phyloP scores from a whole-genome alignment of 208 protist genomes.

The Angomonas desouzai region DNA sequence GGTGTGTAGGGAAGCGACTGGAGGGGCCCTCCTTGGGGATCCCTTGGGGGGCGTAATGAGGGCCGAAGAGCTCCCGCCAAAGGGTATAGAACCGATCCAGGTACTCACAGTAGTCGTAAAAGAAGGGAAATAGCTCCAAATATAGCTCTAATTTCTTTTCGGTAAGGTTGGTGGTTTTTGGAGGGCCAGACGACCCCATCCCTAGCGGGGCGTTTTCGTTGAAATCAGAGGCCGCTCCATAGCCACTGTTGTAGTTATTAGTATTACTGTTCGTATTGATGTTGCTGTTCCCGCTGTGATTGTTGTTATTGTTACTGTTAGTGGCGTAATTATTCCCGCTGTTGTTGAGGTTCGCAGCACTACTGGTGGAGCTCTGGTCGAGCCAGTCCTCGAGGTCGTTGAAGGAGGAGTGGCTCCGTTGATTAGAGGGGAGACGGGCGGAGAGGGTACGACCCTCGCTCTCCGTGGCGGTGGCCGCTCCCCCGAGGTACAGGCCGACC shows the following conservation, averaged over 20 bases:
- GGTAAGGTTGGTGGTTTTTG: neutral
- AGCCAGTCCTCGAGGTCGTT: neutral
- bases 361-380: neutral
- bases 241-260: neutral
- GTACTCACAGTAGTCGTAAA: constrained; percentile 42
- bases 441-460: neutral
- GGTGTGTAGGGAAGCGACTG: constrained; percentile 35
- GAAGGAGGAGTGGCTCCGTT: neutral
- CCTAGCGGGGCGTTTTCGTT: neutral
- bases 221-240: neutral
- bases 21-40: constrained; percentile 6
- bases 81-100: constrained; percentile 42
- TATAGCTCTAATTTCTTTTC: neutral
- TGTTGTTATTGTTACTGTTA: neutral
- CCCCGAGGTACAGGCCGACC: neutral
- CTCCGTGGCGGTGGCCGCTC: neutral
- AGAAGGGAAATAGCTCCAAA: constrained; percentile 25
- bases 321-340: neutral
- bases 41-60: constrained; percentile 24
- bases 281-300: neutral
- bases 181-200: neutral
- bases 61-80: constrained; percentile 68
- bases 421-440: neutral
- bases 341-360: neutral
- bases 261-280: neutral